These are phyloP conservation scores for Pythium grandisporangium DNA, from an alignment of 352 stramenopile genomes.

Conservation along the genomic window DNA sequence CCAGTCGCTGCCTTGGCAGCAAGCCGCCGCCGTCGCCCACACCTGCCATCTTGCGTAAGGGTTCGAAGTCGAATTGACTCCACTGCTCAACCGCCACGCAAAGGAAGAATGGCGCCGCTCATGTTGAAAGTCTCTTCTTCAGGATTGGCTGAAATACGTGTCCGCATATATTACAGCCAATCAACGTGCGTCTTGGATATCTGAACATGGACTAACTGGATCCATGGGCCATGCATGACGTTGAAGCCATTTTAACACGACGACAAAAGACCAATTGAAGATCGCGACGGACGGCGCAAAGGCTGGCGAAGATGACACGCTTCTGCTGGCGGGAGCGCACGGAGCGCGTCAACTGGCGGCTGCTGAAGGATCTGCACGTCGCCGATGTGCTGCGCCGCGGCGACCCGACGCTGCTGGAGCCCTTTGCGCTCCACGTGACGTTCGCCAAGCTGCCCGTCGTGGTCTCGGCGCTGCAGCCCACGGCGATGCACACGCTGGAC, in stretches of 20 bases:
- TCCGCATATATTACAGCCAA: no score
- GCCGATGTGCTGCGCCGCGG: constrained; percentile 35
- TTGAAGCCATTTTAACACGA: no score
- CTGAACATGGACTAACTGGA: no score
- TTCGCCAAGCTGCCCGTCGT: constrained; percentile 42
- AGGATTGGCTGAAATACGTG: no score
- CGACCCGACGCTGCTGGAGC: constrained; percentile 51
- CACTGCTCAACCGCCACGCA: no score
- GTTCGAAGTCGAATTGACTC: no score
- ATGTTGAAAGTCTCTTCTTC: no score
- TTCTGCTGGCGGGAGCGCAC: constrained; percentile 75
- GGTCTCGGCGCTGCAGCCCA: constrained; percentile 2
- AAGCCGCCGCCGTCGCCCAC: no score
- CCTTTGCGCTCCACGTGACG: constrained; percentile 61
- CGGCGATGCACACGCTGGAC: not conserved
- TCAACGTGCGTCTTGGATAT: no score
- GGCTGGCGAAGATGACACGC: constrained; percentile 11
- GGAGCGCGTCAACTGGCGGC: constrained; percentile 65
- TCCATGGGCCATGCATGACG: no score
- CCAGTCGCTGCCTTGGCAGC: not conserved
- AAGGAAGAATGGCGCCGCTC: no score
- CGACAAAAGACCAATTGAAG: constrained; percentile 4
- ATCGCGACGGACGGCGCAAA: not conserved
- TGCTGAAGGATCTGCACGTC: constrained; percentile 41
- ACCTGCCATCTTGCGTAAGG: no score